Evolutionary conservation across 75 land plant species (phyloP).

Genomic region (Adiantum capillusveneris): DNA sequence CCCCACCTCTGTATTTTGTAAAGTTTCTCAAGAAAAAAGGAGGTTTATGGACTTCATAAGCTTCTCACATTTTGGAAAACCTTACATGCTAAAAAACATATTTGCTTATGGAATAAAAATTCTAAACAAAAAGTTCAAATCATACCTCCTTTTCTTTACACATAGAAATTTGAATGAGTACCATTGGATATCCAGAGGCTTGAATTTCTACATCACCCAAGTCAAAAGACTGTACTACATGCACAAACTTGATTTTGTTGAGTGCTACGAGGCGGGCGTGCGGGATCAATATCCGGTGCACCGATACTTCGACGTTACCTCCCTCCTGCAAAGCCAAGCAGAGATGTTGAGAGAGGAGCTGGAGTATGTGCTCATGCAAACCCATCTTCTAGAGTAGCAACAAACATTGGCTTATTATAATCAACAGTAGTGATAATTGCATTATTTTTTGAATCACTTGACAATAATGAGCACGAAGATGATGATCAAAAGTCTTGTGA

Average conservation of each 20-base stretch:
- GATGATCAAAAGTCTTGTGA: neutral
- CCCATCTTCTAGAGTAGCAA: slow-evolving; percentile 14
- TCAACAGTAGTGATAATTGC: neutral
- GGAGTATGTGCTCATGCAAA: slow-evolving; percentile 10
- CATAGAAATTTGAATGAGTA: slow-evolving; percentile 69
- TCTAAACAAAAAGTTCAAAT: too few relatives aligned
- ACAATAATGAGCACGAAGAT: neutral
- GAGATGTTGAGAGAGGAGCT: slow-evolving; percentile 23
- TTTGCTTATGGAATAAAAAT: too few relatives aligned
- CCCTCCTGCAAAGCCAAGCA: slow-evolving; percentile 25
- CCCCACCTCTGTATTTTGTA: too few relatives aligned
- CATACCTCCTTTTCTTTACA: slow-evolving; percentile 79
- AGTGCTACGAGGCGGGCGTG: slow-evolving; percentile 37
- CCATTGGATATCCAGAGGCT: too few relatives aligned
- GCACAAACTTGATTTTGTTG: slow-evolving; percentile 51
- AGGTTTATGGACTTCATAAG: too few relatives aligned
- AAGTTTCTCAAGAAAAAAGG: too few relatives aligned
- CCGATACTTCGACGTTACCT: slow-evolving; percentile 42
- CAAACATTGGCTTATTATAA: too few relatives aligned
- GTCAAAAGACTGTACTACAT: slow-evolving; percentile 37
- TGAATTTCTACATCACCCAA: slow-evolving; percentile 49
- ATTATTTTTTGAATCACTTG: neutral
- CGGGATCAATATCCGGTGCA: slow-evolving; percentile 49
- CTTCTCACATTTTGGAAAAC: too few relatives aligned
- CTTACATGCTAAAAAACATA: too few relatives aligned